Percentiles rank a stretch among this genome's conserved stretches.
Conservation (phyloP, 495 filamentous ascomycete genomes). For the Xylaria nigripes region DNA sequence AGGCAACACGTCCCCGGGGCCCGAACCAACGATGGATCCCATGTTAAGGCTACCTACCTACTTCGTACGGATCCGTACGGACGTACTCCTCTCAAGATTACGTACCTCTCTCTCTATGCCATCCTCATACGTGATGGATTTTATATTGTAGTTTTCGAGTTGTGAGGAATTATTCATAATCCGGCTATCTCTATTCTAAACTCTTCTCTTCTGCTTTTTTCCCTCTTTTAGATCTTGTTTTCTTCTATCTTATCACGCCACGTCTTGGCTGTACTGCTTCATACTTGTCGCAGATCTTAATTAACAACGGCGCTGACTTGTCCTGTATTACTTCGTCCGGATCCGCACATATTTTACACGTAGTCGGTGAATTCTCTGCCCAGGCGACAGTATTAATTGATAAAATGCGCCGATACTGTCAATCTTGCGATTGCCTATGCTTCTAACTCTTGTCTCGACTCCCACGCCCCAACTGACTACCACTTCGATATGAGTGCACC, state of each 20-base stretch:
- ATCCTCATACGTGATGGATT: neutral
- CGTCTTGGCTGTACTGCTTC: neutral
- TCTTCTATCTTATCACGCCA: neutral
- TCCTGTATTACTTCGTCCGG: constrained; percentile 3
- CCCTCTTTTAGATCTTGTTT: neutral
- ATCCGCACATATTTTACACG: neutral
- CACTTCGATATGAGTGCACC: constrained; percentile 29
- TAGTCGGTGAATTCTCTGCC: neutral
- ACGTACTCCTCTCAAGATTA: neutral
- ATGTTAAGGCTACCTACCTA: too few relatives aligned
- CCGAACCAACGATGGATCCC: too few relatives aligned
- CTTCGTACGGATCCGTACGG: too few relatives aligned
- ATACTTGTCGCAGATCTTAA: neutral
- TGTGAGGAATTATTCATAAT: neutral
- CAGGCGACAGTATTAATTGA: neutral
- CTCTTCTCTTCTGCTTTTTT: neutral
- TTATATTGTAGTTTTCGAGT: neutral
- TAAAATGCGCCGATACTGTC: constrained; percentile 25
- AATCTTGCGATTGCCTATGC: neutral
- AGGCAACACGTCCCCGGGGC: too few relatives aligned
- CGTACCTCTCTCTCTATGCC: too few relatives aligned
- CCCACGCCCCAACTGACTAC: neutral
- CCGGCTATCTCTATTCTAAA: neutral
- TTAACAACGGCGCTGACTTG: constrained; percentile 1
- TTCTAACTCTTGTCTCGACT: constrained; percentile 3